These are phyloP conservation scores for Raphidocelis subcapitata DNA, from an alignment of 139 green algal species.

Conservation along the genomic window DNA sequence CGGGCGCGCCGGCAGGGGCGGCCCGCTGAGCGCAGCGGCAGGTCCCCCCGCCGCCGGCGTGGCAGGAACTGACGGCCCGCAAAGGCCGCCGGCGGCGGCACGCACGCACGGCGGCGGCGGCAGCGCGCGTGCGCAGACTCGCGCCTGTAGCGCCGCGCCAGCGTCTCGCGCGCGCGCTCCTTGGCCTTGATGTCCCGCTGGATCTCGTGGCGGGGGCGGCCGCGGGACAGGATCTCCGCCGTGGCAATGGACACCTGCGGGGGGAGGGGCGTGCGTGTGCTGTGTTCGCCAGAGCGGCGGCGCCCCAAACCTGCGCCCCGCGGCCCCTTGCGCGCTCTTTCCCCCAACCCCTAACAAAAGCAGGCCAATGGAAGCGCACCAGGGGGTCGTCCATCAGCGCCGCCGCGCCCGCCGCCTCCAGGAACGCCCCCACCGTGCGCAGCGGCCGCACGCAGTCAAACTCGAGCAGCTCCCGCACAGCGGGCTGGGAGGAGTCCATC, in stretches of 20 bases:
- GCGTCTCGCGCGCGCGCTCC: conserved; percentile 73
- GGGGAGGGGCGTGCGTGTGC: no score
- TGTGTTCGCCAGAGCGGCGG: no score
- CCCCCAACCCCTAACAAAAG: no score
- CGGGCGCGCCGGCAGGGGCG: no score
- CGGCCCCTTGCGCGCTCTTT: no score
- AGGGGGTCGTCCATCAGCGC: conserved; percentile 72
- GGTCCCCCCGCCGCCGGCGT: no score
- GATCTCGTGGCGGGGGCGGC: conserved; percentile 51
- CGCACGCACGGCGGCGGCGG: no score
- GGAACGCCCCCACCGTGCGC: conserved; percentile 73
- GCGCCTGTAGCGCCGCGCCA: conserved; percentile 67
- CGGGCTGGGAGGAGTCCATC: not conserved
- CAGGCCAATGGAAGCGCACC: conserved; percentile 42
- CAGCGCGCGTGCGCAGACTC: no score
- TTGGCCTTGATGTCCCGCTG: conserved; percentile 89
- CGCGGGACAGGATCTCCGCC: conserved; percentile 76
- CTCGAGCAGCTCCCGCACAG: conserved; percentile 75
- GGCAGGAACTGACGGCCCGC: no score
- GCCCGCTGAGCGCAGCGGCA: no score
- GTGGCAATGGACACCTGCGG: conserved; percentile 56
- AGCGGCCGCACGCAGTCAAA: conserved; percentile 76
- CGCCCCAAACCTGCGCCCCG: no score
- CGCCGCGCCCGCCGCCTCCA: conserved; percentile 61
- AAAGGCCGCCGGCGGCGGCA: no score